Evolutionary conservation across 345 rosid species (phyloP), one percentile per base, ranked within the genome.

Genomic region (Brassica juncea): DNA sequence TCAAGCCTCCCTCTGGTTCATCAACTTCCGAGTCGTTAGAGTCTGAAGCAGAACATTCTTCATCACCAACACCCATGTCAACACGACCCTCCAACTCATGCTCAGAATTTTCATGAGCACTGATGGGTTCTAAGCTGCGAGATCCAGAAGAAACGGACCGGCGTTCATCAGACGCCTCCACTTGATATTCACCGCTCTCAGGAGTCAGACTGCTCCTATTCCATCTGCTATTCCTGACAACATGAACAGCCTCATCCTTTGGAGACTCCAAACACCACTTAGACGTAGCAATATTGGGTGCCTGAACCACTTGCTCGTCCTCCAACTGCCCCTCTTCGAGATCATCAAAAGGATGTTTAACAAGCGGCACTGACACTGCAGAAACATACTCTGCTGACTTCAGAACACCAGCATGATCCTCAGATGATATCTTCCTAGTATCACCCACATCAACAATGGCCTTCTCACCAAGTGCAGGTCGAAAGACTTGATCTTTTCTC

Each of bases 191-290:
- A 73, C 85, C 87, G 49, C 88, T 82, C 83, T 87, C 87, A 19
- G 86, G 85, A 80, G 85, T 84, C 35, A 68, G 69, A 10, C 76
- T 75, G 8, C 67, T 63, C 12, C 61, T 62, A 1, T 69, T 74
- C 83, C 79, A 80, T 74, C 58, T 69, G 69, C 75, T 28, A 35
- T 37, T 74, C 31, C 55, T 55, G 37, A 74, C 82, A 30, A 79
- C 61, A 60, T 68, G 66, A 68, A 44, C 28, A 16, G 21, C 21
- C 21, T 52, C 57, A 25, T 5, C 3, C 25, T 77, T 73, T 0
- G 89, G 91, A 12, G 86, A 83, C 65, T 84, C 88, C n/a, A 71
- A 68, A 42, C 84, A 87, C 98, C 98, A 94, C 3, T 97, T 85
- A 6, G 97, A 94, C 58, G 75, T 85, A 2, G 84, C 86, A 77